Evolutionary conservation across 2,329 filamentous ascomycete genomes (phyloP).

Genomic region (Fusarium virguliforme): DNA sequence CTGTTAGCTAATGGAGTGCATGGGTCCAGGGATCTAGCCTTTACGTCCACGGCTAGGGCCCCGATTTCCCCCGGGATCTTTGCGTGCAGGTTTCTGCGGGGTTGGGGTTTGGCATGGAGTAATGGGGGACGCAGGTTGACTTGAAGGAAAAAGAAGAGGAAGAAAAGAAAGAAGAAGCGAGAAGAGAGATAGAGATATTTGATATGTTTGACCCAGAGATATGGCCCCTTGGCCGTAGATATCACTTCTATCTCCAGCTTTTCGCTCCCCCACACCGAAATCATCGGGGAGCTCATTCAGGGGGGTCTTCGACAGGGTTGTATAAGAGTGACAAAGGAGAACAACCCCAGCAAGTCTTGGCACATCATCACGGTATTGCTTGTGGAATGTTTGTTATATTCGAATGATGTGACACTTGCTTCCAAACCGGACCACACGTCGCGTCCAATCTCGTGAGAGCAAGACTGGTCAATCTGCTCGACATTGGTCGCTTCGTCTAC

Average conservation of each 20-base stretch:
- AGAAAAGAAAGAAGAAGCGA: not conserved
- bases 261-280: not conserved
- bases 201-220: not conserved
- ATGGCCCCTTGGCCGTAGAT: slow-evolving; percentile 1
- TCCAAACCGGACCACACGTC: slow-evolving; percentile 8
- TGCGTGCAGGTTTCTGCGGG: slow-evolving; percentile 30
- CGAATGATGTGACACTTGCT: slow-evolving; percentile 14
- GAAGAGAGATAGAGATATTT: not conserved
- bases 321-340: not conserved
- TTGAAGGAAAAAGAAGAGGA: slow-evolving; percentile 18
- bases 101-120: slow-evolving; percentile 40
- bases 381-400: slow-evolving; percentile 12
- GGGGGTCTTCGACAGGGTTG: slow-evolving; percentile 2
- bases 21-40: slow-evolving; percentile 21
- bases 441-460: slow-evolving; percentile 5
- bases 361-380: slow-evolving; percentile 4
- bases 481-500: not conserved
- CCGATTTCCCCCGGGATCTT: slow-evolving; percentile 39
- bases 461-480: not conserved
- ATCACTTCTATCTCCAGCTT: not conserved
- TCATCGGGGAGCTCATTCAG: not conserved
- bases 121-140: slow-evolving; percentile 26
- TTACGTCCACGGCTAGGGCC: slow-evolving; percentile 22
- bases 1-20: slow-evolving; percentile 40
- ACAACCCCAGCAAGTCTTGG: slow-evolving; percentile 13